Conservation (phyloP, 139 green algal genomes). For the Prasinococcaceae sp. region DNA sequence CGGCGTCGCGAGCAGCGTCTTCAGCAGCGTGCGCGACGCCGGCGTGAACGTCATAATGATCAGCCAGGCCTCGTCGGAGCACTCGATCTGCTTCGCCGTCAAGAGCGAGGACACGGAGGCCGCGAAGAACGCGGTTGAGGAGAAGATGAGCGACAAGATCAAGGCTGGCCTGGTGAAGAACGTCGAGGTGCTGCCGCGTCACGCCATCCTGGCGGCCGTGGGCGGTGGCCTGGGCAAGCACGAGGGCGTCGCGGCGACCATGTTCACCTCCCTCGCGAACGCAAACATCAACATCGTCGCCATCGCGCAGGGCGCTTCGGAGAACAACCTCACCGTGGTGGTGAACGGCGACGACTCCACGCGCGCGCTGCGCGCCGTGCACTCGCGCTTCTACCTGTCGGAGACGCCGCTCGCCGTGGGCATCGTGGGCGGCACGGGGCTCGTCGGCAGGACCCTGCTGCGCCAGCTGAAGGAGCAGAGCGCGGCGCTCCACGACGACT, state of each 20-base stretch:
- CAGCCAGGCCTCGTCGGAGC: slow-evolving; percentile 81
- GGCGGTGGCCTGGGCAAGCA: not conserved
- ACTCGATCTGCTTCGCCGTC: slow-evolving; percentile 95
- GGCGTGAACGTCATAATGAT: slow-evolving; percentile 97
- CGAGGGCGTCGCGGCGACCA: not conserved
- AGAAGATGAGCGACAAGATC: slow-evolving; percentile 12
- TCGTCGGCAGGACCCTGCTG: slow-evolving; percentile 80
- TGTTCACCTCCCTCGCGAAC: not conserved
- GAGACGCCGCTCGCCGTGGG: slow-evolving; percentile 72
- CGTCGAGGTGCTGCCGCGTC: slow-evolving; percentile 21
- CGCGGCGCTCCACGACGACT: slow-evolving; percentile 48
- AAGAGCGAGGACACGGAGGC: slow-evolving; percentile 31
- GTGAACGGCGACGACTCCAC: slow-evolving; percentile 51
- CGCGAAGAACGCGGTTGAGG: not conserved
- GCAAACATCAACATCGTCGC: slow-evolving; percentile 26
- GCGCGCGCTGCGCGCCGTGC: slow-evolving; percentile 60
- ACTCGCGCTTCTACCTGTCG: slow-evolving; percentile 86
- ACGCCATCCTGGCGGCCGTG: slow-evolving; percentile 2
- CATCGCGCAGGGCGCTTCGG: slow-evolving; percentile 65
- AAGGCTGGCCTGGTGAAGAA: slow-evolving; percentile 1
- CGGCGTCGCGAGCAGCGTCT: slow-evolving; percentile 77
- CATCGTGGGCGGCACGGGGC: slow-evolving; percentile 68
- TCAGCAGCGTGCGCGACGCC: slow-evolving; percentile 66
- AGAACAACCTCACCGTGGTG: slow-evolving; percentile 99
- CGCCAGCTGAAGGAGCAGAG: slow-evolving; percentile 66